Base-by-base conservation (phyloP, 2,329 filamentous ascomycete genomes). In the Leptographium wingfieldii region DNA sequence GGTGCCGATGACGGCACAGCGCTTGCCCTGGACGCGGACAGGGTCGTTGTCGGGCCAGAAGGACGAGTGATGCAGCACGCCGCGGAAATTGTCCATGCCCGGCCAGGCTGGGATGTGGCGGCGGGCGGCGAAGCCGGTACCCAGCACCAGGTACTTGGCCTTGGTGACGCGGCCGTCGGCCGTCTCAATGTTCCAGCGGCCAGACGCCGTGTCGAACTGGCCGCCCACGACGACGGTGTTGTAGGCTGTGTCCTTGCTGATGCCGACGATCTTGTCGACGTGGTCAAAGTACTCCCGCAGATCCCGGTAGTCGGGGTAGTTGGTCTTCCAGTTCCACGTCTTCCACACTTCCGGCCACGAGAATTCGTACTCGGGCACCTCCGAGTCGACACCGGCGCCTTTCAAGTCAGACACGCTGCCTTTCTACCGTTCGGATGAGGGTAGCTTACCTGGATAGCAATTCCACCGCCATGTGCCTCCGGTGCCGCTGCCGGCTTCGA, bases 1-100 rank as follows among this genome's bases (percentile, higher is more conserved):
- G 0, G 83, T 86, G 14, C 85, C 84, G 40, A 87, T 80, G 60
- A 87, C 77, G 19, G 78, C 84, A 57, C 81, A 77, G 22, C 77
- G 76, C 68, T 87, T 87, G 55, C 76, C 77, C 51, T 75, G 75
- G 33, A 83, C 76, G 57, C 80, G 74, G n/a, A 86, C 73, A 14
- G 22, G 35, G 5, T 78, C 73, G 4, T 77, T 71, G 9, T 81
- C 74, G 1, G 83, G 82, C 83, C 83, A 85, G 68, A 80, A 80
- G 1, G 80, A 82, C 0, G 80, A 80, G 67, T 85, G 82, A 65
- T 82, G 76, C 14, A 84, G 76, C 19, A 75, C 68, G 25, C 84
- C 84, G 60, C 81, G 75, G 74, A 84, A 87, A 33, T 73, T 77
- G 25, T 82, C 76, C 62, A 85, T 75, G 14, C 83, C 82, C 12